These are phyloP conservation scores for Leccinellum rugosiceps DNA, from an alignment of 768 basidiomycete genomes.

Conservation along the genomic window DNA sequence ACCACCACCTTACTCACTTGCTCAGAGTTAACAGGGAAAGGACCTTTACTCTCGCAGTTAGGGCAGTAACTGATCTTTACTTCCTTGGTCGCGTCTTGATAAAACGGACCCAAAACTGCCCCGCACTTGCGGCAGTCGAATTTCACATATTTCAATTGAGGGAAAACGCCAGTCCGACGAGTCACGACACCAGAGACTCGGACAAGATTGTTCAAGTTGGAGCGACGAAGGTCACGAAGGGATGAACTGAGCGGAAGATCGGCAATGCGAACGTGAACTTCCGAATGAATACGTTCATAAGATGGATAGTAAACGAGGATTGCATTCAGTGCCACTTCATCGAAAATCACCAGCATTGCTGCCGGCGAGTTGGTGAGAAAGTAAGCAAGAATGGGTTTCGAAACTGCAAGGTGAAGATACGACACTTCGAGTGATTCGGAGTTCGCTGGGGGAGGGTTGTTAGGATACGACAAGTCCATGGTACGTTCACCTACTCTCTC, in stretches of 20 bases:
- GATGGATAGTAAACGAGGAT: conserved; percentile 95
- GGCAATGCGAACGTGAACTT: conserved; percentile 95
- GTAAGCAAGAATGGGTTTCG: conserved; percentile 94
- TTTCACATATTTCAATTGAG: conserved; percentile 99
- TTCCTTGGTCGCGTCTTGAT: conserved; percentile 94
- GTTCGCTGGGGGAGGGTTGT: conserved; percentile 58
- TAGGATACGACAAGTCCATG: conserved; percentile 8
- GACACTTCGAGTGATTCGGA: conserved; percentile 97
- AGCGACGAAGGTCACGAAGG: conserved; percentile 88
- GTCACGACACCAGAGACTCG: conserved; percentile 96
- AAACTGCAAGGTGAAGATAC: conserved; percentile 88
- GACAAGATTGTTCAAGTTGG: conserved; percentile 92
- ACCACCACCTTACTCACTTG: conserved; percentile 52
- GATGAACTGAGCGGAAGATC: conserved; percentile 89
- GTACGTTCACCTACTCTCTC: conserved; percentile 69
- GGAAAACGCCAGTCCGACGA: conserved; percentile 92
- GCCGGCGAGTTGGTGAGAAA: conserved; percentile 95
- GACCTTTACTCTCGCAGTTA: conserved; percentile 92
- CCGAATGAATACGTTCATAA: conserved; percentile 96
- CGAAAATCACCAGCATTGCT: conserved; percentile 91
- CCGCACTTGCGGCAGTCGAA: conserved; percentile 97
- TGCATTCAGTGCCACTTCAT: conserved; percentile 90
- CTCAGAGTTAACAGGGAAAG: conserved; percentile 95
- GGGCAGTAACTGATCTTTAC: conserved; percentile 92
- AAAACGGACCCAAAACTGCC: conserved; percentile 93